A percentile compares a stretch with the other conserved stretches of the same genome.
These are phyloP conservation scores for Tephrocybe sp. DNA, from an alignment of 768 basidiomycete genomes.

Conservation along the genomic window DNA sequence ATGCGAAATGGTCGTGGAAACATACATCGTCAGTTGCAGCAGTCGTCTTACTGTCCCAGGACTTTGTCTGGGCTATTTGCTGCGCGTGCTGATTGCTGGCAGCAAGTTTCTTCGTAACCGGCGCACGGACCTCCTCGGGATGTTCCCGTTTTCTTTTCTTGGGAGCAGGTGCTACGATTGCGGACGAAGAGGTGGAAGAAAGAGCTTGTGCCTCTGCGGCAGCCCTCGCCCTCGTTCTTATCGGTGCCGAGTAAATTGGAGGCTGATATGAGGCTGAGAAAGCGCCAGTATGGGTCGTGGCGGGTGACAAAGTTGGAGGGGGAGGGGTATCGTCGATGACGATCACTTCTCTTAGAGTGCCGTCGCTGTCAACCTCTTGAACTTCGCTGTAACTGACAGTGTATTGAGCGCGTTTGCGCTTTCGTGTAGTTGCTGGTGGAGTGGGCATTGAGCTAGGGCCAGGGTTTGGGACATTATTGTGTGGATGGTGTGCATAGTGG, in stretches of 20 bases:
- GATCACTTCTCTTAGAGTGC: constrained; percentile 80
- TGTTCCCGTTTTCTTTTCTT: constrained; percentile 86
- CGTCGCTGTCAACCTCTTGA: constrained; percentile 79
- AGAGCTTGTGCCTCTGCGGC: constrained; percentile 82
- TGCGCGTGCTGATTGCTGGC: constrained; percentile 48
- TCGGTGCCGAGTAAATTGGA: constrained; percentile 69
- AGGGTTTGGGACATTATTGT: constrained; percentile 40
- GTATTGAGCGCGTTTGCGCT: constrained; percentile 80
- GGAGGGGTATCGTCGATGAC: constrained; percentile 92
- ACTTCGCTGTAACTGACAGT: constrained; percentile 87
- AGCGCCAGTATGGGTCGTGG: constrained; percentile 65
- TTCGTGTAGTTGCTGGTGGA: constrained; percentile 70
- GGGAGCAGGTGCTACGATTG: constrained; percentile 62
- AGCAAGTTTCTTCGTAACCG: constrained; percentile 59
- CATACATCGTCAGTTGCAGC: constrained; percentile 67
- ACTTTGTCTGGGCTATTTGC: constrained; percentile 49
- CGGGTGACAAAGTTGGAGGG: constrained; percentile 76
- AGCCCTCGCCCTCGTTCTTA: constrained; percentile 81
- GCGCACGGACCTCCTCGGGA: constrained; percentile 70
- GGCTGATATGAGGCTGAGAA: constrained; percentile 83
- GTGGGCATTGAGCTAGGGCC: constrained; percentile 69
- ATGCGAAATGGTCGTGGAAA: constrained; percentile 22
- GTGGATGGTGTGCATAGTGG: constrained; percentile 62
- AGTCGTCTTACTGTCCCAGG: constrained; percentile 66
- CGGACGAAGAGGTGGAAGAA: constrained; percentile 65